Evolutionary conservation across 306 rosid genomes (phyloP).

Genomic region (Lablab purpureus): DNA sequence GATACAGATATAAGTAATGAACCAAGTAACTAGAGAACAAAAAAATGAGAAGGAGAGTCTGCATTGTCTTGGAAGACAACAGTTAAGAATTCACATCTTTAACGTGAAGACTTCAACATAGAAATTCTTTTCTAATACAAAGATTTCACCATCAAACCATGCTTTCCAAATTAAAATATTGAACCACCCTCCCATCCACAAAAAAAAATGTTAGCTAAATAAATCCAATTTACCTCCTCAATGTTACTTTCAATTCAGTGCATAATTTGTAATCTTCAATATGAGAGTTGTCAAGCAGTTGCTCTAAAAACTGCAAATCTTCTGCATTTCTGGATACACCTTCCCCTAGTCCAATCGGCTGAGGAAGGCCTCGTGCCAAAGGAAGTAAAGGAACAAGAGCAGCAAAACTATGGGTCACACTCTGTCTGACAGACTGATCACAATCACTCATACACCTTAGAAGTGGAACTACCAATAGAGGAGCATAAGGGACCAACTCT

Average conservation of each 20-base stretch:
- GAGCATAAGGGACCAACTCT: conserved; percentile 90
- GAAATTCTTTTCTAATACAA: neutral
- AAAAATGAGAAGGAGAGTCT: neutral
- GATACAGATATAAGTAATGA: conserved; percentile 13
- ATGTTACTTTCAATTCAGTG: conserved; percentile 79
- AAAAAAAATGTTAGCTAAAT: neutral
- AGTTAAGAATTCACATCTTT: conserved; percentile 10
- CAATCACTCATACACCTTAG: conserved; percentile 95
- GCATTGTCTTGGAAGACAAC: conserved; percentile 13
- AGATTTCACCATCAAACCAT: conserved; percentile 8
- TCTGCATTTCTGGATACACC: conserved; percentile 71
- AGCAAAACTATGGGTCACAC: conserved; percentile 99
- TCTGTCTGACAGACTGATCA: conserved; percentile 93
- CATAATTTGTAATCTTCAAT: conserved; percentile 86
- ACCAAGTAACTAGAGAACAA: conserved; percentile 8
- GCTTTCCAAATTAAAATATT: conserved; percentile 25
- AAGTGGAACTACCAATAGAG: conserved; percentile 96
- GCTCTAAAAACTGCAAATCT: conserved; percentile 90
- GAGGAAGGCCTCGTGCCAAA: conserved; percentile 94
- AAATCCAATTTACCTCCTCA: conserved; percentile 77
- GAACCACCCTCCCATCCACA: neutral
- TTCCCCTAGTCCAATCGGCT: conserved; percentile 78
- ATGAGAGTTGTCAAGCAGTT: conserved; percentile 95
- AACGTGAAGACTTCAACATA: neutral
- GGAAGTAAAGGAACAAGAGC: conserved; percentile 99